These are phyloP conservation scores for Aureobasidium uvarum DNA, from an alignment of 2,329 filamentous ascomycete species.

Conservation along the genomic window DNA sequence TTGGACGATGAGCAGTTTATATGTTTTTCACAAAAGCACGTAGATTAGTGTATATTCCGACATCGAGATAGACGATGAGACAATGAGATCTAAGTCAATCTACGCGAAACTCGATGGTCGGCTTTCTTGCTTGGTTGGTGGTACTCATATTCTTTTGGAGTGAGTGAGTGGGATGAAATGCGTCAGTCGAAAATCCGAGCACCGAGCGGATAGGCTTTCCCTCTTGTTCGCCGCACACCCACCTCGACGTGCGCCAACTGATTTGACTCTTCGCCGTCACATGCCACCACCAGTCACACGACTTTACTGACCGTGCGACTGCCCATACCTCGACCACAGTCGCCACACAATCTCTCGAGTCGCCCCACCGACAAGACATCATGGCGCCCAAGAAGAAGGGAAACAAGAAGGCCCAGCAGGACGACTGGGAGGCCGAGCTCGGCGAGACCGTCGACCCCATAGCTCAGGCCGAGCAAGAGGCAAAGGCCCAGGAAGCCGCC, in stretches of 20 bases:
- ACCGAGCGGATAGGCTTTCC: constrained; percentile 8
- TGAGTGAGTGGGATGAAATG: not conserved
- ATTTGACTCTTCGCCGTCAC: constrained; percentile 4
- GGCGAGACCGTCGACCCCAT: constrained; percentile 71
- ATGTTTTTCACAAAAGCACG: constrained; percentile 6
- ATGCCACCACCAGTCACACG: constrained; percentile 14
- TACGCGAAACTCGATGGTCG: not conserved
- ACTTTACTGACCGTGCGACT: constrained; percentile 26
- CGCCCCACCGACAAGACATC: constrained; percentile 33
- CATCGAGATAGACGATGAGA: not conserved
- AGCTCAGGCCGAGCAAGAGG: constrained; percentile 49
- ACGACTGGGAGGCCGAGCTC: constrained; percentile 93
- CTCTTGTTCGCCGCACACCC: constrained; percentile 6
- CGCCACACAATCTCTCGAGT: constrained; percentile 1
- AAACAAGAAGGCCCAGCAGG: constrained; percentile 75
- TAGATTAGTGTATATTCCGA: not conserved
- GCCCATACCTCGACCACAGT: not conserved
- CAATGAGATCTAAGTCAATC: not conserved
- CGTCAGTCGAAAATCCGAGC: not conserved
- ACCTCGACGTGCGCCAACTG: constrained; percentile 3
- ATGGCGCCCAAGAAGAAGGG: constrained; percentile 98
- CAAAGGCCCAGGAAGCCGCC: constrained; percentile 48
- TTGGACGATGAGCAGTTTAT: constrained; percentile 43
- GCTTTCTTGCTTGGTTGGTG: not conserved
- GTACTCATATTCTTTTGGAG: not conserved